Evolutionary conservation across 352 stramenopile genomes (phyloP), one percentile per base, ranked within the genome.

Genomic region (Pythium phragmitis): DNA sequence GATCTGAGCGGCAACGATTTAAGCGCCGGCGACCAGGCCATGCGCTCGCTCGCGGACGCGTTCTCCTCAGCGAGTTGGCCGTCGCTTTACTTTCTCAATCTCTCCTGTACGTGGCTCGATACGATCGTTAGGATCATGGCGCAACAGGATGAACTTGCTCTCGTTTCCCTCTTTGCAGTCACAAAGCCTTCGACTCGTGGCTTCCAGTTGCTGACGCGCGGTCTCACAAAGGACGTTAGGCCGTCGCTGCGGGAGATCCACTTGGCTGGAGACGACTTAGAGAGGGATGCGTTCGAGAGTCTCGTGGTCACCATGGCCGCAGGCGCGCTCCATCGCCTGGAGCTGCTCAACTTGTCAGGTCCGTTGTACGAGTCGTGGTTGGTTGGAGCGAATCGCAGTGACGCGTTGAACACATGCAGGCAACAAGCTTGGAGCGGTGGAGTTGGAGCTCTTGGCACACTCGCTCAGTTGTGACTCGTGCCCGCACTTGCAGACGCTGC

Each of bases 1-100:
- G 67, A 73, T 56, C 4, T 73, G 16, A 73, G 67, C 34, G 61
- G 67, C 6, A 73, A 73, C 37, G 41, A 63, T 6, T 5, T 73
- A 11, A 62, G 48, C 17, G 23, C 17, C 11, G 61, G 56, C 14
- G 48, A 60, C 16, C 37, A 43, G 26, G 8, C 50, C 16, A 60
- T 56, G 46, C 36, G 21, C 1, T 51, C 37, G 16, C 51, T 73
- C 4, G 42, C 67, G 2, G 4, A 57, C 13, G 45, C 57, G 8
- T 46, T 73, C 3, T 26, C n/a, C 0, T 14, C 17, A 1, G 1
- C 12, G 5, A 34, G 28, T 2, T 73, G 67, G 60, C 56, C 67
- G n/a, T 23, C 50, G 9, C 55, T 73, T 1, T 30, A 23, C 7
- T 14, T n/a, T n/a, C 60, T 73, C 14, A 69, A 73, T 45, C 54